These are phyloP conservation scores for Voacanga thouarsii DNA, from an alignment of 257 asterid species.

Conservation along the genomic window DNA sequence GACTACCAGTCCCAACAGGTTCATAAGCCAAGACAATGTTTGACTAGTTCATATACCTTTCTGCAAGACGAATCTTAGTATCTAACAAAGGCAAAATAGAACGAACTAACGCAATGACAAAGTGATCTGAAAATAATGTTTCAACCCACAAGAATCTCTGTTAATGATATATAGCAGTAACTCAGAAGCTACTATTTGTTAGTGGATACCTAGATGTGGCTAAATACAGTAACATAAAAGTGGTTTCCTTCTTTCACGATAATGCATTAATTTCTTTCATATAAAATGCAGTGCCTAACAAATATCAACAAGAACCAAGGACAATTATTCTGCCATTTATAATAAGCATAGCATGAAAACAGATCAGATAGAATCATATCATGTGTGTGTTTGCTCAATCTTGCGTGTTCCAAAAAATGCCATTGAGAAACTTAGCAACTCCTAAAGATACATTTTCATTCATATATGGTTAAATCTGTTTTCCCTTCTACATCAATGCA, in stretches of 20 bases:
- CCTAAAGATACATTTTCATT: no score
- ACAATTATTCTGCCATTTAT: neutral
- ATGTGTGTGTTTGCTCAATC: neutral
- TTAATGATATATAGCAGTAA: no score
- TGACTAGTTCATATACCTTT: constrained; percentile 32
- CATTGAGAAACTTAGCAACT: no score
- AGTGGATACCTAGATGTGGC: neutral
- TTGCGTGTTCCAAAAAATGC: no score
- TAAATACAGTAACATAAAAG: neutral
- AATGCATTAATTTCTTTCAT: no score
- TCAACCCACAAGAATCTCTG: neutral
- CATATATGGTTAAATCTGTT: no score
- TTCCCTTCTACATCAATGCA: neutral
- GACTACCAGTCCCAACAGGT: constrained; percentile 54
- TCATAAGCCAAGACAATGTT: constrained; percentile 43
- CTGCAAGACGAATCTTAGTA: constrained; percentile 22
- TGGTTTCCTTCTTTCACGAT: no score
- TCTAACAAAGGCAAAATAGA: neutral
- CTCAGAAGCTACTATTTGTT: neutral
- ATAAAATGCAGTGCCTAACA: neutral
- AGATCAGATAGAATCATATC: neutral
- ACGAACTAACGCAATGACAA: neutral
- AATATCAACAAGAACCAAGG: no score
- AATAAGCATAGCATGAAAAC: neutral
- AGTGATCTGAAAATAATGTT: neutral